These are phyloP conservation scores for Rugonectria rugulosa DNA, from an alignment of 2,329 filamentous ascomycete species.

Conservation along the genomic window DNA sequence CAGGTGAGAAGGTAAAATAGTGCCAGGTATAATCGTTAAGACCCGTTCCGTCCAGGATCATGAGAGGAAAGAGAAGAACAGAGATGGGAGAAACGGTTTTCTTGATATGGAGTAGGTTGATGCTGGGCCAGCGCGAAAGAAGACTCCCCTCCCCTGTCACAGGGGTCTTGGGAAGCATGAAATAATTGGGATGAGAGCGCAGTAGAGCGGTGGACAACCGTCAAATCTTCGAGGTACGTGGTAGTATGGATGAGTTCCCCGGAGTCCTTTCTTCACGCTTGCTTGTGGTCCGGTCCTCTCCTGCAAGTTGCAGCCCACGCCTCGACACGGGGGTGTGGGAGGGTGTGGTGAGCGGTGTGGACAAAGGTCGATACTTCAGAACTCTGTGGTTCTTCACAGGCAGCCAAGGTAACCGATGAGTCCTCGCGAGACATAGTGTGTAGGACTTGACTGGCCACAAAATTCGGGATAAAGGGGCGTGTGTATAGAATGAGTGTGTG, in stretches of 20 bases:
- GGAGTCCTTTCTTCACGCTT: slow-evolving; percentile 17
- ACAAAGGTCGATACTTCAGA: slow-evolving; percentile 23
- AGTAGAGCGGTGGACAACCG: slow-evolving; percentile 34
- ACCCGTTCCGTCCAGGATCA: slow-evolving; percentile 25
- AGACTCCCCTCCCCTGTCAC: slow-evolving; percentile 27
- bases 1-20: slow-evolving; percentile 30
- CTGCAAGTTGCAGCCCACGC: slow-evolving; percentile 30
- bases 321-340: slow-evolving; percentile 17
- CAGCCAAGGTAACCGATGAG: slow-evolving; percentile 26
- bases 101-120: slow-evolving; percentile 32
- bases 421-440: slow-evolving; percentile 14
- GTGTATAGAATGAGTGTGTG: not conserved
- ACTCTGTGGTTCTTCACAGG: slow-evolving; percentile 22
- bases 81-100: slow-evolving; percentile 29
- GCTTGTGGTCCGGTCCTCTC: slow-evolving; percentile 20
- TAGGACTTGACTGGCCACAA: not conserved
- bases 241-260: slow-evolving; percentile 28
- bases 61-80: slow-evolving; percentile 14
- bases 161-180: slow-evolving; percentile 33
- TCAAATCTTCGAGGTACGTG: slow-evolving; percentile 27
- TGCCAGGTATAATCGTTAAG: slow-evolving; percentile 19
- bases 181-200: slow-evolving; percentile 33
- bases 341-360: slow-evolving; percentile 9
- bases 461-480: slow-evolving; percentile 2
- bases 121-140: slow-evolving; percentile 30